phyloP scores from a whole-genome alignment of 2,329 filamentous ascomycete genomes.

The Ophiocordyceps unilateralis region DNA sequence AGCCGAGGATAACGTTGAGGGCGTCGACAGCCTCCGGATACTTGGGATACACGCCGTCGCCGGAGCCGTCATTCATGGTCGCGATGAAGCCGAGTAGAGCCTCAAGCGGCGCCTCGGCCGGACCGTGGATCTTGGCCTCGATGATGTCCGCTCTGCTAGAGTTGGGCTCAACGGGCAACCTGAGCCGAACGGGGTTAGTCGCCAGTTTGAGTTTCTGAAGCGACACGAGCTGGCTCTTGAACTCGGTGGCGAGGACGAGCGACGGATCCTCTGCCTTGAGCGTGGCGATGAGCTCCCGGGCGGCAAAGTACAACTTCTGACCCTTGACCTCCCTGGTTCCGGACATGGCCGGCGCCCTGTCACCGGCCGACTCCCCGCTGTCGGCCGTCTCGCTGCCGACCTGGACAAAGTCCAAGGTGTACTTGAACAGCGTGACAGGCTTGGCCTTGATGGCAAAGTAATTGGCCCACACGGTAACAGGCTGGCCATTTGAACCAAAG shows the following conservation, averaged over 20 bases:
- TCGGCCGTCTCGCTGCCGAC: slow-evolving; percentile 2
- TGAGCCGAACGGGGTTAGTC: slow-evolving; percentile 16
- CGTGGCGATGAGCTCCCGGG: slow-evolving; percentile 19
- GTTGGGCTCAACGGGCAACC: slow-evolving; percentile 15
- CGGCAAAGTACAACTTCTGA: slow-evolving; percentile 24
- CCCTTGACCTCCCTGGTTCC: slow-evolving; percentile 18
- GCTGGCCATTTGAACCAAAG: slow-evolving; percentile 25
- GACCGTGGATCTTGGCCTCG: slow-evolving; percentile 23
- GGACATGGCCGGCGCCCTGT: slow-evolving; percentile 2
- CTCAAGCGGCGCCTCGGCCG: slow-evolving; percentile 19
- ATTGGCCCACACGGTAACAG: slow-evolving; percentile 34
- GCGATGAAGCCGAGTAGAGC: slow-evolving; percentile 26
- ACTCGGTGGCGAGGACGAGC: slow-evolving; percentile 26
- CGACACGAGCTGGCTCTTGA: slow-evolving; percentile 30
- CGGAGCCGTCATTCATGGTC: slow-evolving; percentile 21
- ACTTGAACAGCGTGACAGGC: slow-evolving; percentile 22
- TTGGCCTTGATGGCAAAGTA: slow-evolving; percentile 29
- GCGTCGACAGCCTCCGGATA: slow-evolving; percentile 30
- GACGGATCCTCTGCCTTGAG: slow-evolving; percentile 15
- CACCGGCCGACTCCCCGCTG: neutral
- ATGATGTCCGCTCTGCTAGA: slow-evolving; percentile 16
- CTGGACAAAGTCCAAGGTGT: slow-evolving; percentile 22
- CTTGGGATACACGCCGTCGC: slow-evolving; percentile 26
- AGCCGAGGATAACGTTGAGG: slow-evolving; percentile 33
- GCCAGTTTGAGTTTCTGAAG: slow-evolving; percentile 17